Base-by-base conservation (phyloP, 2,329 filamentous ascomycete genomes). In the Xylaria polymorpha region DNA sequence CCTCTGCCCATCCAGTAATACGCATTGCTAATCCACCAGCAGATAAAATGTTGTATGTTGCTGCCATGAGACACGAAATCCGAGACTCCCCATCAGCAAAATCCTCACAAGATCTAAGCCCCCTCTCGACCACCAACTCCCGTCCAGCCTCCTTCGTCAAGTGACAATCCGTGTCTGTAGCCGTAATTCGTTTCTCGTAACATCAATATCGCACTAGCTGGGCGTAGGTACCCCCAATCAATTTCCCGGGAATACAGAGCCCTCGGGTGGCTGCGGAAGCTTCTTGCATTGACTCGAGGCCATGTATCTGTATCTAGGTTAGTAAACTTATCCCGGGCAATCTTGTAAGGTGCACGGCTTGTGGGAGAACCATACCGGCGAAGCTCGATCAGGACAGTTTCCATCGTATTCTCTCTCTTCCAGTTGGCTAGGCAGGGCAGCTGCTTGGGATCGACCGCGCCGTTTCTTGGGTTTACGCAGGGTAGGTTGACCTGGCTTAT, bases 401-500 rank as follows among this genome's bases (percentile, higher is more conserved):
- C 95, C 93, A 97, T 97, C 41, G 94, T 97, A 79, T 94, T 96
- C 56, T 97, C 92, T 69, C 94, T 87, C 85, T 93, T 96, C 96
- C 96, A 99, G 80, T 93, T 90, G 64, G 91, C 88, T 53, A 99
- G 87, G 77, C 94, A 97, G 18, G 92, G 92, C 41, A 99, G 86
- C 78, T 94, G 93, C 68, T 87, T 86, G 20, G 92, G 90, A 78
- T 98, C 94, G 74, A 98, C 94, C 85, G 93, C 78, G 78, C 96
- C 96, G 72, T 92, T 92, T 74, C 85, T 88, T 72, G 87, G 85
- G 82, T 95, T 92, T 61, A 99, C 96, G 77, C 95, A 97, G 32
- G 96, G 96, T n/a, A 98, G 88, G 83, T 98, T 98, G 83, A 99
- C 91, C 82, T 94, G 92, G 77, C 92, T 97, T 76, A 96, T 90